A percentile compares a stretch with the other conserved stretches of the same genome.
These are phyloP conservation scores for Phytophthora cajani DNA, from an alignment of 352 stramenopile genomes.

Conservation along the genomic window DNA sequence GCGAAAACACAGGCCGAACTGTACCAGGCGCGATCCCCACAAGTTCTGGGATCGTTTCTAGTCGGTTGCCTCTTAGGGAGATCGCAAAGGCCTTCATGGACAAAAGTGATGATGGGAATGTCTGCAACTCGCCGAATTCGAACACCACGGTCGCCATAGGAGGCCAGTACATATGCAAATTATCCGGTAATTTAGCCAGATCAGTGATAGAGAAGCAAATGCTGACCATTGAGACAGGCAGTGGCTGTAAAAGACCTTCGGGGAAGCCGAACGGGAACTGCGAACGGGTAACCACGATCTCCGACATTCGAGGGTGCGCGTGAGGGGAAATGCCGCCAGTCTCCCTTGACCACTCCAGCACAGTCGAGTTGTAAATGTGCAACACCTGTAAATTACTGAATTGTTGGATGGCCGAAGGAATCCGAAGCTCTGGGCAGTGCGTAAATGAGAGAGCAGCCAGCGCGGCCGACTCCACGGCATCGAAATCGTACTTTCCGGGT, in stretches of 20 bases:
- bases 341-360: neutral
- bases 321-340: neutral
- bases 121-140: neutral
- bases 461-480: neutral
- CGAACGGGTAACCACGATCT: neutral
- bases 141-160: conserved; percentile 8
- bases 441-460: conserved; percentile 4
- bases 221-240: neutral
- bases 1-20: neutral
- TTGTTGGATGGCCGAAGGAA: neutral
- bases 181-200: neutral
- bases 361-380: neutral
- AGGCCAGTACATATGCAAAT: neutral
- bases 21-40: neutral
- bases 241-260: neutral
- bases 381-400: neutral
- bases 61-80: conserved; percentile 14
- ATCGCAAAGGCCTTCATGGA: neutral
- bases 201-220: neutral
- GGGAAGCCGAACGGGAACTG: neutral
- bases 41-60: conserved; percentile 6
- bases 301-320: neutral
- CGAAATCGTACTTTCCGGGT: neutral
- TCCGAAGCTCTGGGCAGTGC: conserved; percentile 1
- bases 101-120: conserved; percentile 8